Conservation (phyloP, 164 flowering plant species). For the Sextonia rubra region DNA sequence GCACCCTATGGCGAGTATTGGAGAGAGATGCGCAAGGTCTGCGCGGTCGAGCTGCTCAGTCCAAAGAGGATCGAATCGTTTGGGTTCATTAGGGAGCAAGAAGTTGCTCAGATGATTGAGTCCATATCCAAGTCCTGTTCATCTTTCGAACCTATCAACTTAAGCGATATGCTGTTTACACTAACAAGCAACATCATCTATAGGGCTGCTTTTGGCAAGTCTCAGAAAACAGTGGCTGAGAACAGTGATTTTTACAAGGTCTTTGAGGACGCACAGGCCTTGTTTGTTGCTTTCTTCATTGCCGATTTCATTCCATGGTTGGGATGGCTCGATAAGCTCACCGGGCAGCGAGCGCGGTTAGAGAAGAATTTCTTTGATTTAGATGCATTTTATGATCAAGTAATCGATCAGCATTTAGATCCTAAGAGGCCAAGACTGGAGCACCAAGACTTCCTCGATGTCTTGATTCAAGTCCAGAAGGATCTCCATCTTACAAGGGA, state of each 20-base stretch:
- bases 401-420: constrained; percentile 2
- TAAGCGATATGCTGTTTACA: constrained; percentile 3
- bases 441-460: not conserved
- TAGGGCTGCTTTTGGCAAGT: constrained; percentile 10
- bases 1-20: constrained; percentile 24
- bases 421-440: not conserved
- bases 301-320: constrained; percentile 4
- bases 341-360: not conserved
- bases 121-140: constrained; percentile 3
- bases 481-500: not conserved
- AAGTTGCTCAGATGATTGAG: constrained; percentile 10
- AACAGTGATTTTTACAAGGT: not conserved
- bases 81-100: constrained; percentile 8
- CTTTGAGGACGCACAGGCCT: not conserved
- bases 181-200: constrained; percentile 3
- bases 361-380: not conserved
- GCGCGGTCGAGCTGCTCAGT: constrained; percentile 12
- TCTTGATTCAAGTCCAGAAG: not conserved
- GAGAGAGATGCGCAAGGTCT: constrained; percentile 26
- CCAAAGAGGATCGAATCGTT: constrained; percentile 17
- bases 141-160: not conserved
- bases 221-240: not conserved
- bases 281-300: not conserved
- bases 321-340: constrained; percentile 4
- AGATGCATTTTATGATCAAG: constrained; percentile 5